These are phyloP conservation scores for Isatis tinctoria DNA, from an alignment of 345 rosid genomes.

Conservation along the genomic window DNA sequence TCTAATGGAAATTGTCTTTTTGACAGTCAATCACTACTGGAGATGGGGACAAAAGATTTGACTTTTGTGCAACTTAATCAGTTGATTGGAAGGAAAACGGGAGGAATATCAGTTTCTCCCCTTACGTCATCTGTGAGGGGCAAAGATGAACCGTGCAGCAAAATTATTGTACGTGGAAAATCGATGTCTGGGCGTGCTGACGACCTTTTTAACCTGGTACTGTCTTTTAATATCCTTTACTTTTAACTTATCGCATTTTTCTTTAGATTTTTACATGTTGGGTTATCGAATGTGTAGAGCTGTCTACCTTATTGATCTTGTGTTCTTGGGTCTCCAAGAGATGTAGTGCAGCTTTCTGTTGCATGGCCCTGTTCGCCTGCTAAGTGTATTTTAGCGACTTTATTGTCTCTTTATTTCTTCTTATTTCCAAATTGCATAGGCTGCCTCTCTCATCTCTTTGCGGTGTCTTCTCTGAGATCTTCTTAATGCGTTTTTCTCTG, in stretches of 20 bases:
- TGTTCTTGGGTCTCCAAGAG: neutral
- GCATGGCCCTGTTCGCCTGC: neutral
- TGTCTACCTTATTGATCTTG: neutral
- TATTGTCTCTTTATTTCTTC: neutral
- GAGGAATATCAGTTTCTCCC: conserved; percentile 94
- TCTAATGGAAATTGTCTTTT: neutral
- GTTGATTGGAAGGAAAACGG: conserved; percentile 97
- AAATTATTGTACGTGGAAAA: conserved; percentile 86
- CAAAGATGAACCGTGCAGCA: conserved; percentile 72
- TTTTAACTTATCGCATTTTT: neutral
- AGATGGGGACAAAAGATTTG: conserved; percentile 96
- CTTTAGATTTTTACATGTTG: neutral
- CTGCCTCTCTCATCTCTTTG: neutral
- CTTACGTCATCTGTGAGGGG: conserved; percentile 82
- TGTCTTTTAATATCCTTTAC: neutral
- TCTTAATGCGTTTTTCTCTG: neutral
- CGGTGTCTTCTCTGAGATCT: neutral
- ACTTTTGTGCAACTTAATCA: conserved; percentile 95
- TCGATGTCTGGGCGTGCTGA: conserved; percentile 92
- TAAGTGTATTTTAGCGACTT: neutral
- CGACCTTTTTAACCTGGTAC: conserved; percentile 88
- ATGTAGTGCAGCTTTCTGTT: neutral
- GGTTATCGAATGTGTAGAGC: neutral
- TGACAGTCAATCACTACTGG: conserved; percentile 87
- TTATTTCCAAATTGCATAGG: neutral